phyloP scores from a whole-genome alignment of 805 yeast genomes.

The Ogataea zsoltii region DNA sequence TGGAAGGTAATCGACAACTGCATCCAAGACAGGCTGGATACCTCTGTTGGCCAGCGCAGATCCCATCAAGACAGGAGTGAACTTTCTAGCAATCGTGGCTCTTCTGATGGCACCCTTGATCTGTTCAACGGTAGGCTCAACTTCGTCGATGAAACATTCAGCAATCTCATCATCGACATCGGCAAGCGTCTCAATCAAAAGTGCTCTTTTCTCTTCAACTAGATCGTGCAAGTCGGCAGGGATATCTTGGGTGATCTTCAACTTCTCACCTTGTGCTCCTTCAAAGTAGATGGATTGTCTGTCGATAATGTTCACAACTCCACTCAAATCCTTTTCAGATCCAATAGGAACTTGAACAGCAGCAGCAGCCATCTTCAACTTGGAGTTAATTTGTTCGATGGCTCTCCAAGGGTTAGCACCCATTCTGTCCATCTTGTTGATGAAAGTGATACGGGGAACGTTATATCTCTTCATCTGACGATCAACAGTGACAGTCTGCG shows the following conservation, averaged over 20 bases:
- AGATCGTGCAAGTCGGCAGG: conserved; percentile 80
- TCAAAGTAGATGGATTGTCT: conserved; percentile 86
- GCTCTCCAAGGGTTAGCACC: conserved; percentile 98
- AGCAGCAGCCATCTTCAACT: conserved; percentile 92
- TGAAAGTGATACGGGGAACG: conserved; percentile 93
- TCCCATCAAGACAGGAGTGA: conserved; percentile 99
- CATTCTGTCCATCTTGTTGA: conserved; percentile 99
- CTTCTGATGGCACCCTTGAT: conserved; percentile 89
- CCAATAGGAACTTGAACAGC: conserved; percentile 99
- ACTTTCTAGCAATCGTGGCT: conserved; percentile 90
- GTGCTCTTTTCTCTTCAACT: conserved; percentile 85
- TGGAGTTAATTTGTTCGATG: conserved; percentile 83
- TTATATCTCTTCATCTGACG: conserved; percentile 98
- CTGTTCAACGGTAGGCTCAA: conserved; percentile 81
- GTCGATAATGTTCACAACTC: conserved; percentile 89
- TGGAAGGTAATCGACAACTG: conserved; percentile 94
- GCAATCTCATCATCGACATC: conserved; percentile 98
- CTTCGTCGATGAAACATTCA: conserved; percentile 86
- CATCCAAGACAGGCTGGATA: conserved; percentile 92
- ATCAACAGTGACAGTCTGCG: conserved; percentile 98
- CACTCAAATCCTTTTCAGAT: conserved; percentile 77
- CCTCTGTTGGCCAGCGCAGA: conserved; percentile 97
- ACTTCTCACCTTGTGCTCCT: conserved; percentile 84
- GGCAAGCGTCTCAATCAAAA: conserved; percentile 90
- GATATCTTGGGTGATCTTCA: conserved; percentile 59